A percentile compares a stretch with the other conserved stretches of the same genome.
These are phyloP conservation scores for Novymonas esmeraldas DNA, from an alignment of 208 protist genomes.

Conservation along the genomic window DNA sequence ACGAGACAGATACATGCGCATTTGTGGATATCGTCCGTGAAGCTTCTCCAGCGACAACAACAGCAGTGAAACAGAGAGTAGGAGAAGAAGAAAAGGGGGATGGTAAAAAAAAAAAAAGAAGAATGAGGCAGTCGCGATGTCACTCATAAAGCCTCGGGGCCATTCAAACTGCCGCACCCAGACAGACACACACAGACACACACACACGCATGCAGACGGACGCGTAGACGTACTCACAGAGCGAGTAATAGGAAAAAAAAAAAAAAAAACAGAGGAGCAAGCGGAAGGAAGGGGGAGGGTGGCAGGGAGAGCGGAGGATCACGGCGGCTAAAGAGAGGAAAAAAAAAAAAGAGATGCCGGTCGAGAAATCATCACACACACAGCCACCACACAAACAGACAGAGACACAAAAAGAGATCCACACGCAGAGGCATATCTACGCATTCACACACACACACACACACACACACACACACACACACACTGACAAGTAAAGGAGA, in stretches of 20 bases:
- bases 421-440: no score
- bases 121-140: no score
- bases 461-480: background rate
- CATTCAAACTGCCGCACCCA: no score
- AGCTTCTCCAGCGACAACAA: no score
- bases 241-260: background rate
- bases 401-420: background rate
- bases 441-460: slow-evolving; percentile 6
- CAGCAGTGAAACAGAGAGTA: background rate
- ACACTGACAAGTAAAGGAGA: background rate
- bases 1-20: background rate
- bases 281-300: background rate
- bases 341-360: background rate
- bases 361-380: slow-evolving; percentile 1
- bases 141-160: no score
- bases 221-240: background rate
- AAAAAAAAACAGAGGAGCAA: background rate
- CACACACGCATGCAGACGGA: background rate
- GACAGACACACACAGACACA: background rate
- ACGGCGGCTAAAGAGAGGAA: no score
- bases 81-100: background rate
- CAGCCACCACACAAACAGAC: background rate
- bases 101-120: no score
- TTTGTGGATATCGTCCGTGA: background rate
- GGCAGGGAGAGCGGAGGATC: no score